Base-by-base conservation (phyloP, 257 asterid genomes). In the Penstemon barbatus region DNA sequence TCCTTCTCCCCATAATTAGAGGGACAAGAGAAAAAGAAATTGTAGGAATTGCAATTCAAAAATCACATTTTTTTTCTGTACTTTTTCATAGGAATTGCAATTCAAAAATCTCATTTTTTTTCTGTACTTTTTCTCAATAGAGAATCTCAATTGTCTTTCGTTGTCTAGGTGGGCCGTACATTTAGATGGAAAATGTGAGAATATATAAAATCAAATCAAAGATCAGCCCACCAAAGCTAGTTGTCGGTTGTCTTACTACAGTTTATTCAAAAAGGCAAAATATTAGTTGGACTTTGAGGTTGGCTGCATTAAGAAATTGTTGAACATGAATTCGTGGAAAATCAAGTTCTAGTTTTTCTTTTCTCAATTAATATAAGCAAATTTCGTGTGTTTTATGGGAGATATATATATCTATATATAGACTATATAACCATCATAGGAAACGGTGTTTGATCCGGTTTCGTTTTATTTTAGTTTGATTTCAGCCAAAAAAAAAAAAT, bases 111-210 rank as follows among this genome's bases (percentile, higher is more conserved):
- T 61, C 8, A 4, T 25, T 19, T 25, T 25, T 25, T 25, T n/a
- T n/a, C n/a, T n/a, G 18, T 15, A 15, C 18, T 15, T 15, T 15
- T 25, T 2, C 33, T 25, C 33, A 25, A 25, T 25, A 25, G 33
- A 25, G 33, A 25, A 25, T 25, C 33, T n/a, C 8, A 25, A 8
- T 7, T 39, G 18, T 60, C 50, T 38, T 19, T 57, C 54, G 54
- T 71, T 56, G 74, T 66, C 62, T 66, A 46, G 18, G 75, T 71
- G 80, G 78, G 75, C 51, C 71, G 50, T 64, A 8, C 55, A 19
- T 36, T 43, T 45, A 53, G 62, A 8, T 25, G 3, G 9, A 25
- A 36, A 37, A 9, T 3, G 55, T 11, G 4, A 7, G 40, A 50
- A 10, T 9, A 50, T 0, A 50, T 12, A 50, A 12, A 50, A 0